Conservation (phyloP, 1,284 basidiomycete species). For the Butyriboletus pseudospeciosus region DNA sequence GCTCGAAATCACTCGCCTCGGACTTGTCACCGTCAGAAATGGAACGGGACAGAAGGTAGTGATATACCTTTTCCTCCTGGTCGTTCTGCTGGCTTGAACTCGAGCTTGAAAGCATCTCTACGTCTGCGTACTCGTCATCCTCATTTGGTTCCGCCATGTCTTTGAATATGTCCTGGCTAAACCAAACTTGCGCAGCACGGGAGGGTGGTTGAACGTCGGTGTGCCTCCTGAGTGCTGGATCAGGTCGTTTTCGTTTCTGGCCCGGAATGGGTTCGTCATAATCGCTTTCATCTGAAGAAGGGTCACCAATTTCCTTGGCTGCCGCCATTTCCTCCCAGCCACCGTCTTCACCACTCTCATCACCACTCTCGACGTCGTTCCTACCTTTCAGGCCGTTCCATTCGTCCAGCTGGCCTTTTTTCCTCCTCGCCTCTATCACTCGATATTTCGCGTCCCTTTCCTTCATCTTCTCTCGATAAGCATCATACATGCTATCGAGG, state of each 20-base stretch:
- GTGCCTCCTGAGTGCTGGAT: slow-evolving; percentile 37
- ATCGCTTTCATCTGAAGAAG: slow-evolving; percentile 56
- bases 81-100: slow-evolving; percentile 26
- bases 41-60: neutral
- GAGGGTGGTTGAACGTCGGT: slow-evolving; percentile 41
- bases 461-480: slow-evolving; percentile 77
- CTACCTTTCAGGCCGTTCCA: slow-evolving; percentile 72
- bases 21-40: slow-evolving; percentile 22
- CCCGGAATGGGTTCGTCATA: slow-evolving; percentile 38
- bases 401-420: slow-evolving; percentile 67
- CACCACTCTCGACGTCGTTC: slow-evolving; percentile 47
- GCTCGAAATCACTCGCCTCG: slow-evolving; percentile 21
- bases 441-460: slow-evolving; percentile 90
- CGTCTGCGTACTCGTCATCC: slow-evolving; percentile 38
- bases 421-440: slow-evolving; percentile 77
- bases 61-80: slow-evolving; percentile 34
- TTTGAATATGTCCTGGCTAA: slow-evolving; percentile 90
- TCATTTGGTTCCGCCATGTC: slow-evolving; percentile 48
- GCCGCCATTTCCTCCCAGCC: slow-evolving; percentile 74
- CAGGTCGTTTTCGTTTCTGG: slow-evolving; percentile 44
- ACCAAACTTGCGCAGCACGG: slow-evolving; percentile 75
- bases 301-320: slow-evolving; percentile 58
- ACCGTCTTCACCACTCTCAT: slow-evolving; percentile 51
- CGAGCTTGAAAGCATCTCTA: slow-evolving; percentile 16
- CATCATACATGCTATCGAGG: slow-evolving; percentile 85